These are phyloP conservation scores for Ogataea nakhonphanomensis DNA, from an alignment of 805 yeast species.

Conservation along the genomic window DNA sequence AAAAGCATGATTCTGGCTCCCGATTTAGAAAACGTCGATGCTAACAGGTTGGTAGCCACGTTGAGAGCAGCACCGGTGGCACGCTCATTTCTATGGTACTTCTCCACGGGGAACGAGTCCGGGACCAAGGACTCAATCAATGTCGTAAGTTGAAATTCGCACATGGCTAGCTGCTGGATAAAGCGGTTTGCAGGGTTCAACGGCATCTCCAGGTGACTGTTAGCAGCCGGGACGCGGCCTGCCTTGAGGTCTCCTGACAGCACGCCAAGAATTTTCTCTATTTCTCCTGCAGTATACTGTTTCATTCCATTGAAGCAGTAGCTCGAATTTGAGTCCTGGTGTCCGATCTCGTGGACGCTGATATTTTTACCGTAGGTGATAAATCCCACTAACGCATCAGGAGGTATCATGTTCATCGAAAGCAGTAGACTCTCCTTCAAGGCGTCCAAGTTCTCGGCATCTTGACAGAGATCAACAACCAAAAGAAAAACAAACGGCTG, in stretches of 20 bases:
- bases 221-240: slow-evolving; percentile 2
- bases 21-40: slow-evolving; percentile 39
- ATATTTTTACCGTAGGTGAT: slow-evolving; percentile 60
- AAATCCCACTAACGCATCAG: slow-evolving; percentile 53
- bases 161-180: slow-evolving; percentile 44
- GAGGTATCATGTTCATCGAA: slow-evolving; percentile 46
- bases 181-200: slow-evolving; percentile 36
- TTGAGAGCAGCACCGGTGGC: slow-evolving; percentile 60
- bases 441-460: slow-evolving; percentile 47
- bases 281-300: slow-evolving; percentile 44
- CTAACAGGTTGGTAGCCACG: slow-evolving; percentile 39
- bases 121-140: slow-evolving; percentile 46
- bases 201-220: slow-evolving; percentile 20
- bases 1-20: slow-evolving; percentile 56
- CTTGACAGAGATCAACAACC: slow-evolving; percentile 56
- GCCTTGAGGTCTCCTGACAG: slow-evolving; percentile 32
- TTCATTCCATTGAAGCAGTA: slow-evolving; percentile 56
- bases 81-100: slow-evolving; percentile 47
- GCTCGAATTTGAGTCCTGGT: slow-evolving; percentile 33
- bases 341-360: slow-evolving; percentile 49
- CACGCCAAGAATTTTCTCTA: slow-evolving; percentile 46
- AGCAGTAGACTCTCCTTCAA: slow-evolving; percentile 47
- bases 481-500: slow-evolving; percentile 46
- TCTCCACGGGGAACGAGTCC: slow-evolving; percentile 47
- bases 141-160: slow-evolving; percentile 48